Evolutionary conservation across 331 rosid species (phyloP).

Genomic region (Acacia concinna): DNA sequence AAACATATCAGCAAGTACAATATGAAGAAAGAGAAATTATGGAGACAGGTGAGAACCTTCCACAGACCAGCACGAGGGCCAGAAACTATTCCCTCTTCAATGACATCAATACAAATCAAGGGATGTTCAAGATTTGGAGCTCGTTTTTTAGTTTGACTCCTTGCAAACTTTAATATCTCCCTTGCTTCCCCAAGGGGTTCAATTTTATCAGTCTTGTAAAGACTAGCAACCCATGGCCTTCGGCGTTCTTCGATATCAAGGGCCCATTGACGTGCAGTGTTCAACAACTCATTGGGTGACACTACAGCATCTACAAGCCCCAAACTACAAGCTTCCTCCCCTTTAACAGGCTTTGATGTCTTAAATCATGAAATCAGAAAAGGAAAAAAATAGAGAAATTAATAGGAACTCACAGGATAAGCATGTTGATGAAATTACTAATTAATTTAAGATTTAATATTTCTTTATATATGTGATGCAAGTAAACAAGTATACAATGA

Average conservation of each 20-base stretch:
- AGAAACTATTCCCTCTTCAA: constrained; percentile 79
- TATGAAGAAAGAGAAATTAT: constrained; percentile 6
- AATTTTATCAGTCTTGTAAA: constrained; percentile 76
- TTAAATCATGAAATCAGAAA: constrained; percentile 22
- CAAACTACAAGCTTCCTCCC: constrained; percentile 71
- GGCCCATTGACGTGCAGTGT: constrained; percentile 81
- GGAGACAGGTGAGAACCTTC: constrained; percentile 64
- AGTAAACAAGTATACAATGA: constrained; percentile 1
- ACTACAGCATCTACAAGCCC: constrained; percentile 90
- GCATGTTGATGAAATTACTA: constrained; percentile 12
- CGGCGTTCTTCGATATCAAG: constrained; percentile 63
- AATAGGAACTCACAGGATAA: constrained; percentile 20
- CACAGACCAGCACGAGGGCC: constrained; percentile 88
- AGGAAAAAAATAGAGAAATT: constrained; percentile 3
- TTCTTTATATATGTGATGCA: background rate
- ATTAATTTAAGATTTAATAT: background rate
- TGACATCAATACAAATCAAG: constrained; percentile 81
- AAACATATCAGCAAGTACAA: constrained; percentile 6
- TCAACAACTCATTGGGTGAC: constrained; percentile 65
- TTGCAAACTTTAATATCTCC: constrained; percentile 76
- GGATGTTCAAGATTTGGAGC: constrained; percentile 94
- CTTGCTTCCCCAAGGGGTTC: constrained; percentile 92
- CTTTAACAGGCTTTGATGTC: constrained; percentile 85
- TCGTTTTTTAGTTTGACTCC: constrained; percentile 68
- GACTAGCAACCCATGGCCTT: constrained; percentile 89